Conservation (phyloP, 306 rosid genomes). For the Cicer judaicum region DNA sequence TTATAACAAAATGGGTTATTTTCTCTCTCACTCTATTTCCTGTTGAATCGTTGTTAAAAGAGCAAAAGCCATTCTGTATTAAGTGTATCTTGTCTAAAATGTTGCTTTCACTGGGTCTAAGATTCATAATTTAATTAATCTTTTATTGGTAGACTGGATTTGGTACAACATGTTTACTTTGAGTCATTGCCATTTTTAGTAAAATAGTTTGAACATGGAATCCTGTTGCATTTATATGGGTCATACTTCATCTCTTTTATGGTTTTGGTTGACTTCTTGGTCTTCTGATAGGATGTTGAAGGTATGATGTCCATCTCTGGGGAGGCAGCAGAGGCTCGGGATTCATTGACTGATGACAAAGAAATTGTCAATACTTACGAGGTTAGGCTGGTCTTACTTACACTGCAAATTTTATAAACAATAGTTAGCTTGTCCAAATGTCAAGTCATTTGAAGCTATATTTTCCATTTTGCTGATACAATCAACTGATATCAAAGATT, state of each 20-base stretch:
- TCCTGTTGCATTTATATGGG: constrained; percentile 23
- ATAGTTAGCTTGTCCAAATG: constrained; percentile 20
- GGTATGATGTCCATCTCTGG: constrained; percentile 99
- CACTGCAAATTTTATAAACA: constrained; percentile 23
- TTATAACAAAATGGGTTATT: constrained; percentile 20
- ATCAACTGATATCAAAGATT: background rate
- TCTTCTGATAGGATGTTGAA: constrained; percentile 84
- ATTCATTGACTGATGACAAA: constrained; percentile 87
- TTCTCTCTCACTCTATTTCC: constrained; percentile 27
- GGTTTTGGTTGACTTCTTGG: constrained; percentile 49
- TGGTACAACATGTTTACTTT: constrained; percentile 15
- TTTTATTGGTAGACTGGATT: constrained; percentile 24
- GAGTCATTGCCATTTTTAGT: constrained; percentile 38
- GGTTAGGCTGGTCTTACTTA: constrained; percentile 56
- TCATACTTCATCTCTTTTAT: constrained; percentile 29
- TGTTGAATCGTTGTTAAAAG: constrained; percentile 32
- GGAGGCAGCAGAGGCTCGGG: constrained; percentile 94
- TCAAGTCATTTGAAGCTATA: constrained; percentile 11
- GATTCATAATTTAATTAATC: constrained; percentile 37
- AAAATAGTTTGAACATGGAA: constrained; percentile 23
- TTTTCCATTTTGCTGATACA: constrained; percentile 26
- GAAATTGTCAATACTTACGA: constrained; percentile 88
- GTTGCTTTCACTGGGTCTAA: constrained; percentile 33
- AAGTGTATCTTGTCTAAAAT: constrained; percentile 19
- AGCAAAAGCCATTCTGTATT: constrained; percentile 26